Conservation (phyloP, 371 early-diverging fungal genomes). For the Smittium culicis region DNA sequence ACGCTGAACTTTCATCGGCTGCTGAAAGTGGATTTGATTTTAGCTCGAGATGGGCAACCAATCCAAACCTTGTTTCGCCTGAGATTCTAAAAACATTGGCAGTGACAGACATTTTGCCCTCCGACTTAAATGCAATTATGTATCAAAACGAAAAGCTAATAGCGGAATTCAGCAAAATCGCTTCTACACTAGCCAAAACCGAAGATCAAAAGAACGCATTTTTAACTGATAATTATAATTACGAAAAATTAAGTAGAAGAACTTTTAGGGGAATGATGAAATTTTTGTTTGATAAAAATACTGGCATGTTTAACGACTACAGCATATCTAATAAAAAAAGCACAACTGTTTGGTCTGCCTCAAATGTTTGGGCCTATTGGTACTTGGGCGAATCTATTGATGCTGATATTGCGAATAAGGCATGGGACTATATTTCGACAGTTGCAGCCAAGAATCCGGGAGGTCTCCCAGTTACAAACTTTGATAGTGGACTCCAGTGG, state of each 20-base stretch:
- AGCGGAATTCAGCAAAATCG: constrained; percentile 33
- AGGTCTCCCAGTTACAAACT: constrained; percentile 49
- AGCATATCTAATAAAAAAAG: constrained; percentile 22
- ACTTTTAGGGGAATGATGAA: background rate
- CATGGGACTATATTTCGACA: constrained; percentile 7
- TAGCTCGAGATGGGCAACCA: constrained; percentile 43
- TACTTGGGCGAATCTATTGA: constrained; percentile 19
- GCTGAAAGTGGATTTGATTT: constrained; percentile 91
- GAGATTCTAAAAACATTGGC: constrained; percentile 28
- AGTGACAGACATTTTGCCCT: constrained; percentile 54
- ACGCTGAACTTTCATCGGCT: constrained; percentile 56
- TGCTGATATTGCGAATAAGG: constrained; percentile 11
- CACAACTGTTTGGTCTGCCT: constrained; percentile 16
- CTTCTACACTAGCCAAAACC: background rate
- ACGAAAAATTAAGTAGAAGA: background rate
- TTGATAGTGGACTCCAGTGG: constrained; percentile 64
- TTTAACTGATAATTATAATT: background rate
- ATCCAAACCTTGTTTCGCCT: constrained; percentile 17
- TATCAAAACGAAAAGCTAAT: constrained; percentile 53
- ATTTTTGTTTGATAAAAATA: constrained; percentile 1
- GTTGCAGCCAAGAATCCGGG: constrained; percentile 33
- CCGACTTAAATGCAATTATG: constrained; percentile 75
- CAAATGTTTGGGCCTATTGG: constrained; percentile 33
- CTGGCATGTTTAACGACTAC: constrained; percentile 38
- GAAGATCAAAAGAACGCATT: background rate